Conservation (phyloP, 2,329 filamentous ascomycete genomes). For the Taxawa tesnikishii region DNA sequence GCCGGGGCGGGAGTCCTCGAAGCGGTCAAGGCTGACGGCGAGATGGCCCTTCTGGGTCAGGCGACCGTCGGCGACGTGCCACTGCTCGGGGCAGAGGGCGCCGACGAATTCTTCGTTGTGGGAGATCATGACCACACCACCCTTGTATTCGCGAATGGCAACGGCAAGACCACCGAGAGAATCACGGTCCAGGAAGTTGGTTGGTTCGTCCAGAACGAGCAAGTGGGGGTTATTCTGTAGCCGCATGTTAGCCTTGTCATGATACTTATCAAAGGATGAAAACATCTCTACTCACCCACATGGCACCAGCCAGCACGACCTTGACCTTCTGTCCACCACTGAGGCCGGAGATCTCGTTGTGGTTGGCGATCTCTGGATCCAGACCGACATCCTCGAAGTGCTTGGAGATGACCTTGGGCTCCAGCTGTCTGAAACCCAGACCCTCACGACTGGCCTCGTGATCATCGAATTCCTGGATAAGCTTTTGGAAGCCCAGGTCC, state of each 20-base stretch:
- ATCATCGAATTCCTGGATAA: slow-evolving; percentile 96
- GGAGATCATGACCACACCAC: slow-evolving; percentile 97
- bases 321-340: slow-evolving; percentile 98
- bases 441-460: slow-evolving; percentile 98
- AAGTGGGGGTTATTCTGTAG: slow-evolving; percentile 82
- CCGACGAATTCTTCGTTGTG: slow-evolving; percentile 99
- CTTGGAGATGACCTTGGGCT: slow-evolving; percentile 88
- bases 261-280: too few relatives aligned
- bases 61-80: slow-evolving; percentile 81
- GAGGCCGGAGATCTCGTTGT: slow-evolving; percentile 93
- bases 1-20: slow-evolving; percentile 68
- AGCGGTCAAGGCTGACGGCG: slow-evolving; percentile 65
- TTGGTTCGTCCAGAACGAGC: slow-evolving; percentile 94
- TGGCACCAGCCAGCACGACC: slow-evolving; percentile 77
- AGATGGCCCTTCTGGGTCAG: slow-evolving; percentile 73
- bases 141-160: slow-evolving; percentile 95
- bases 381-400: slow-evolving; percentile 96
- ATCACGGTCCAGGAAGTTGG: slow-evolving; percentile 98
- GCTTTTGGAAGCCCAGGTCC: slow-evolving; percentile 78
- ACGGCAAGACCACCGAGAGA: slow-evolving; percentile 94
- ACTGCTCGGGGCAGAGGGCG: slow-evolving; percentile 89
- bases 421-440: slow-evolving; percentile 86
- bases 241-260: slow-evolving; percentile 52
- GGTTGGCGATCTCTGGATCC: slow-evolving; percentile 95
- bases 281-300: slow-evolving; percentile 13